Percentiles rank a stretch among this genome's conserved stretches.
Conservation (phyloP, 192 early-diverging fungal genomes). For the Coemansia sp. region DNA sequence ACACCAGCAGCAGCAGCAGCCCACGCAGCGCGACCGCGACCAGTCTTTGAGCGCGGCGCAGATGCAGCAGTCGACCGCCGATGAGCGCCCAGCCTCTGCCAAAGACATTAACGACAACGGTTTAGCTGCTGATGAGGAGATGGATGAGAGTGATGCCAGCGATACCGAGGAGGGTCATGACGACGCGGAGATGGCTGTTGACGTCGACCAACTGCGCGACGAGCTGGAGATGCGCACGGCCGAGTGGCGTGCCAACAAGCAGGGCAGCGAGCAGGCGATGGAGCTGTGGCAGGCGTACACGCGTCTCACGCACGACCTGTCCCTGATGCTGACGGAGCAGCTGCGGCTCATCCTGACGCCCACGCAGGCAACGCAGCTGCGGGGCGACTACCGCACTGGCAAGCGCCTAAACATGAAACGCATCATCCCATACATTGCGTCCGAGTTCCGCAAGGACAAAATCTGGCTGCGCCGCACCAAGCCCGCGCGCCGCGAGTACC, state of each 20-base stretch:
- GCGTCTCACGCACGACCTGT: constrained; percentile 83
- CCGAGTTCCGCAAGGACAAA: constrained; percentile 99
- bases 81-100: constrained; percentile 29
- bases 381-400: constrained; percentile 96
- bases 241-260: constrained; percentile 65
- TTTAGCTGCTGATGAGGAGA: constrained; percentile 47
- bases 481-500: constrained; percentile 94
- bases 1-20: too few relatives aligned
- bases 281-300: constrained; percentile 90
- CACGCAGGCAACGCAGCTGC: constrained; percentile 91
- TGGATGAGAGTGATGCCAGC: constrained; percentile 39
- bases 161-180: constrained; percentile 29
- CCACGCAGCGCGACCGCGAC: constrained; percentile 8
- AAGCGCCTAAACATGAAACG: constrained; percentile 99
- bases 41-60: constrained; percentile 23
- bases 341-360: constrained; percentile 95
- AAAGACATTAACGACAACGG: constrained; percentile 24
- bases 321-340: constrained; percentile 90
- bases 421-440: constrained; percentile 99
- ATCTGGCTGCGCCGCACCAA: constrained; percentile 98
- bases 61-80: constrained; percentile 45
- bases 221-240: constrained; percentile 75
- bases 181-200: constrained; percentile 26
- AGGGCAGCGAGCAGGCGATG: constrained; percentile 54
- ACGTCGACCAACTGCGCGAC: constrained; percentile 70